Base-by-base conservation (phyloP, 75 land plant species). In the Adiantum capillusveneris region DNA sequence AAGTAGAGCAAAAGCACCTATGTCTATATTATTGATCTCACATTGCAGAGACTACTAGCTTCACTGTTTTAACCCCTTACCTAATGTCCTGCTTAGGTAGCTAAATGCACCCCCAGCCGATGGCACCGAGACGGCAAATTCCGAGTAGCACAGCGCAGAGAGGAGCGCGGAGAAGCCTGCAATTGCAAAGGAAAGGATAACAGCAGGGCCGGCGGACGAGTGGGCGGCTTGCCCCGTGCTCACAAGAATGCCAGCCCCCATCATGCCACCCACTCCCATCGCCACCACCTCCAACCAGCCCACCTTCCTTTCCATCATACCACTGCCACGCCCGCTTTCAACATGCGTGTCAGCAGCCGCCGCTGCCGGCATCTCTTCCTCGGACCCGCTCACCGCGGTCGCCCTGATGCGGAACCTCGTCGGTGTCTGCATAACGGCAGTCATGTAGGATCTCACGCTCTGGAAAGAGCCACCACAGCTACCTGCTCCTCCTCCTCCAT, bases 231-330 rank as follows among this genome's bases (percentile, higher is more conserved):
- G 54, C 27, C 98, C 98, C 30, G 87, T 76, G 77, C 81, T 64
- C 69, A 93, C 87, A 59, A 93, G 89, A 34, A 93, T 79, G 22
- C 98, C 98, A 44, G 98, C 95, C n/a, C 98, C 98, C 57, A 93
- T 64, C 90, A 93, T 85, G 16, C 90, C 93, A 1, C 96, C 96
- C 63, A 90, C 44, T 25, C 96, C 96, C 42, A 90, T 31, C 6
- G 77, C 83, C 41, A 88, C 64, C 59, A 92, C 75, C 65, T 92
- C 97, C 54, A 24, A 73, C 97, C 97, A 92, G 16, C 79, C 67
- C 60, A 92, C 74, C 5, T 69, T 69, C 37, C 81, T 56, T 25
- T 48, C 68, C 97, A 91, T 82, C 9, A 9, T 34, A 9, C 3
- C 3, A 34, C 3, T 34, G 7, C 37, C 37, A 34, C 9, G 3